Evolutionary conservation across 2,329 filamentous ascomycete genomes (phyloP), one percentile per base, ranked within the genome.

Genomic region (Calonectria naviculata): DNA sequence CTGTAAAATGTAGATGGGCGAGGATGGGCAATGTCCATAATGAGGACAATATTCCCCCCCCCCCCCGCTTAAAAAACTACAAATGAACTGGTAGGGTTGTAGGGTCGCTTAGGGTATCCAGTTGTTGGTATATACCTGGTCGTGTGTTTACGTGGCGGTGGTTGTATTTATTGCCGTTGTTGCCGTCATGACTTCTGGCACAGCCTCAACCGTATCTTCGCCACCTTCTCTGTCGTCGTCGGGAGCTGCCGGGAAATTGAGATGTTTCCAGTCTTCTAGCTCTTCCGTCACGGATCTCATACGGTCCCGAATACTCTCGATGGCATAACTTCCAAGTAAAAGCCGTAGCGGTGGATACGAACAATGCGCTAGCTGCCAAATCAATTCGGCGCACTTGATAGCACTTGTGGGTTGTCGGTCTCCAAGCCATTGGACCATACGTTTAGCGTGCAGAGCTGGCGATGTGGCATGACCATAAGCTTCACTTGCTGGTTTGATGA

Each of bases 281-380:
- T 99, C 97, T 83, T 98, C 97, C 15, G 95, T 98, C 46, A 98
- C 94, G 72, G 93, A 96, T 75, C 95, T 90, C 79, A 98, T 84
- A 24, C 96, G 89, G 84, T 99, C 97, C 19, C 97, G 88, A 62
- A 98, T 97, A 81, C 95, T 98, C 82, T 99, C 96, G 42, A 98
- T 96, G 1, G 97, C 96, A 84, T 97, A 98, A 74, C 92, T 97
- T 0, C 97, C 97, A 28, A 98, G 84, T n/a, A 98, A 85, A 70
- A 99, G 84, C 38, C 97, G 87, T 74, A 98, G 82, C 0, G 97
- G 97, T 61, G 97, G 97, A 81, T 95, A 98, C n/a, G 92, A 93
- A 84, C 96, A 98, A 85, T 98, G 97, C 0, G 93, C 97, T 49
- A 98, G 85, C 85, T 98, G 92, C 97, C 97, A 98, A 8, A 98